Evolutionary conservation across 2,329 filamentous ascomycete species (phyloP), one percentile per base, ranked within the genome.

Genomic region (Fusarium sp.): DNA sequence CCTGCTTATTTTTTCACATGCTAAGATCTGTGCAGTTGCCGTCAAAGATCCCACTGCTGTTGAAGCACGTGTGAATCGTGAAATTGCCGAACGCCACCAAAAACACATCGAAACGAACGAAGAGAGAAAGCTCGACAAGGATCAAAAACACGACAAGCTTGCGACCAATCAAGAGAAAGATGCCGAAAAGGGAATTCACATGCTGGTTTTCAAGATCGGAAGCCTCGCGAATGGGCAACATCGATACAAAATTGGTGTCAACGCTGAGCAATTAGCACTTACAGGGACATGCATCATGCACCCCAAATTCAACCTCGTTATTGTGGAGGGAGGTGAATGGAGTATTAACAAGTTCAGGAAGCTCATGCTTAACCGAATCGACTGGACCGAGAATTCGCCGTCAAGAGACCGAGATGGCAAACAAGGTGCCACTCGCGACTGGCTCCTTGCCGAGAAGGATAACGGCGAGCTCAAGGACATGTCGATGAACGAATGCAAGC

Each of bases 1-100:
- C 9, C 11, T 34, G 11, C 14, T 39, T 36, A 11, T 28, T 32
- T 42, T 9, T 30, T 42, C 23, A 20, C 15, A 52, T 58, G 30
- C 73, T 77, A 59, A 77, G 30, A n/a, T 45, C 5, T 54, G 24
- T 28, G 28, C 49, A 79, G 80, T 77, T 79, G 86, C 86, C 19
- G 95, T 99, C 69, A 96, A 97, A 76, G 96, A 99, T 79, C 96
- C 96, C 8, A 99, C 96, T 1, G 96, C 96, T 6, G 96, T 99
- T 44, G 96, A 99, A 80, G 93, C 94, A 49, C 89, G 93, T 23
- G 96, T 99, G 50, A 97, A 96, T 77, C 87, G 90, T 52, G 94
- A 99, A 78, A 97, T 99, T 68, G 91, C 91, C 26, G 94, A 96
- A 65, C 92, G 96, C 40, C 89, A 91, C 58, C 85, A 91, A 61